phyloP scores from a whole-genome alignment of 805 yeast species.

The Cyberlindnera petersonii region DNA sequence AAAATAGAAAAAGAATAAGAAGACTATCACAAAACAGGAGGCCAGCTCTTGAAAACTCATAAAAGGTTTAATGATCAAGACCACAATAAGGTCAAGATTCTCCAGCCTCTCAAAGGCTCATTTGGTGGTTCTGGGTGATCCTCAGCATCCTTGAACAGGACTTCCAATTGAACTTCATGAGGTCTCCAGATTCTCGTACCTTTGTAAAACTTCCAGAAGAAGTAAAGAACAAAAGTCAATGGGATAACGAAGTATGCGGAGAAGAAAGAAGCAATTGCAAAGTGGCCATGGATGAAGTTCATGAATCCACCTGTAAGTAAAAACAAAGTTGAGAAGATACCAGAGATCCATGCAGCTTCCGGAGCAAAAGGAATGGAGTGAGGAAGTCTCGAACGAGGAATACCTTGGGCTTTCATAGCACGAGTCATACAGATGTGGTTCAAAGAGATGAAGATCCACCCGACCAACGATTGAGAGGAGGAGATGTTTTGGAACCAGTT shows the following conservation, averaged over 20 bases:
- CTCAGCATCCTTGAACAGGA: constrained; percentile 2
- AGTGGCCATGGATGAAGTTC: constrained; percentile 1
- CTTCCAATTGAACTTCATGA: constrained; percentile 2
- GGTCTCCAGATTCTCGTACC: constrained; percentile 1
- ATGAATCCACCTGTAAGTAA: constrained; percentile 3
- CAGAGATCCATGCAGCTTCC: constrained; percentile 2
- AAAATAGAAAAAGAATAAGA: neutral
- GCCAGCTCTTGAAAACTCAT: neutral
- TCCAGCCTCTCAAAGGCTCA: constrained; percentile 3
- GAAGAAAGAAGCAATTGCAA: constrained; percentile 2
- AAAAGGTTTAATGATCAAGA: neutral
- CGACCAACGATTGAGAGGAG: constrained; percentile 1
- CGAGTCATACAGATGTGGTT: constrained; percentile 5
- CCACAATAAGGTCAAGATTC: constrained; percentile 2
- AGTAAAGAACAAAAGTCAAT: neutral
- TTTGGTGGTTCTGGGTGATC: constrained; percentile 5
- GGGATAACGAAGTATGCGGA: constrained; percentile 3
- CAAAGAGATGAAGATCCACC: constrained; percentile 1
- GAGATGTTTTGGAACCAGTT: constrained; percentile 3
- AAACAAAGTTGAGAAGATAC: neutral
- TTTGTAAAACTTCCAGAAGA: constrained; percentile 3
- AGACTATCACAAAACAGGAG: no score
- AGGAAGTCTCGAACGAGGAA: constrained; percentile 2
- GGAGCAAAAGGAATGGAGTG: constrained; percentile 1
- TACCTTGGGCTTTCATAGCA: constrained; percentile 4